phyloP scores from a whole-genome alignment of 345 rosid species.

The Ceriops tagal region DNA sequence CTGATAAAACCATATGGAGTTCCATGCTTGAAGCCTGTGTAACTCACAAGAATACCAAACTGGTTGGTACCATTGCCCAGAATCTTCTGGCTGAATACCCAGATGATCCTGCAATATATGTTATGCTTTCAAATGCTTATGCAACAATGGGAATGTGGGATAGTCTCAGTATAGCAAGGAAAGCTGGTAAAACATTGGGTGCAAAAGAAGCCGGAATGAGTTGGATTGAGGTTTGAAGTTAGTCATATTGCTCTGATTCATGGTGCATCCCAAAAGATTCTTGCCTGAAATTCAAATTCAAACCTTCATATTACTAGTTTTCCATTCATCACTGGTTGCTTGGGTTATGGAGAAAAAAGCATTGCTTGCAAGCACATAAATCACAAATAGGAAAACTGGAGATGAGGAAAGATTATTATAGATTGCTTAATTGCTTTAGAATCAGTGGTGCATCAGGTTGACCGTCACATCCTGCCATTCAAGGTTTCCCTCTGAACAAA shows the following conservation, averaged over 20 bases:
- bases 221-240: constrained; percentile 47
- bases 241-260: background rate
- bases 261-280: background rate
- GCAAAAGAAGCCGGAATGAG: constrained; percentile 58
- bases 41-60: constrained; percentile 44
- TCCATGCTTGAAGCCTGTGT: constrained; percentile 64
- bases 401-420: background rate
- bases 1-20: constrained; percentile 66
- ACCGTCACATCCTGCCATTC: background rate
- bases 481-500: background rate
- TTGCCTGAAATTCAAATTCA: background rate
- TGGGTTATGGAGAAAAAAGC: background rate
- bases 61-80: constrained; percentile 40
- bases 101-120: constrained; percentile 53
- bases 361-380: background rate
- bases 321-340: background rate
- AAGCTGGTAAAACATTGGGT: constrained; percentile 44
- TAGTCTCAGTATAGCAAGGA: constrained; percentile 50
- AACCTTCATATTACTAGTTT: background rate
- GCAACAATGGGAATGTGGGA: constrained; percentile 67
- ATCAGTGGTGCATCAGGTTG: background rate
- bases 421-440: background rate
- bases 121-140: constrained; percentile 63
- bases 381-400: background rate
- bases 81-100: constrained; percentile 37